Evolutionary conservation across 1,284 basidiomycete genomes (phyloP), one percentile per base, ranked within the genome.

Genomic region (Pulchroboletus neoregius): DNA sequence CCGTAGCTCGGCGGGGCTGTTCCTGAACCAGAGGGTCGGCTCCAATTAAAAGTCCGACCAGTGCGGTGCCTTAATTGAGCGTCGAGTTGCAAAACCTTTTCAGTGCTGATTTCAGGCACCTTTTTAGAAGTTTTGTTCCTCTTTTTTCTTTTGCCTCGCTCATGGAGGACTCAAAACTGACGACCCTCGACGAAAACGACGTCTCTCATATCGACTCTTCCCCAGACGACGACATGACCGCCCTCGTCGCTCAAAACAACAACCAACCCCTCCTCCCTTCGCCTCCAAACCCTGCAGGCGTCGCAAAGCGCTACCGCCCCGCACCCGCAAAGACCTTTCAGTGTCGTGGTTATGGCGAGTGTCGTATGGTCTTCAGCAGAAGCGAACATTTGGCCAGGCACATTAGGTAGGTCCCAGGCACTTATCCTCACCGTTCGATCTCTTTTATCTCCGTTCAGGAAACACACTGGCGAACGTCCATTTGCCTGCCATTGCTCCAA

Each of bases 391-490:
- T 98, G 5, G 94, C 94, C 49, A 79, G 94, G 58, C 94, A 98
- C 74, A 91, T 97, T 62, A 77, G 93, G 91, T 92, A 63, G 59
- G 75, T 68, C 45, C 55, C 54, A 55, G 58, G 54, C 53, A 56
- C 55, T 46, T 48, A 46, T 47, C 42, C 44, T 37, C 39, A 27
- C 54, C 50, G 43, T 45, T 54, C 48, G 54, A 48, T 58, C 57
- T 49, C 31, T 42, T 49, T 55, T 49, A 52, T 55, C 57, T 54
- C 56, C 54, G 53, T 55, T 36, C 53, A 95, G 94, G 57, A 97
- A 97, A 78, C 94, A 97, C 68, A 97, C 94, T 13, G 94, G 94
- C 51, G 94, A 97, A 66, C 81, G 93, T 6, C 94, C 94, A 5
- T 97, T 97, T 70, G 82, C 83, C 39, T 98, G 94, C 65, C 94